Evolutionary conservation across 2,329 filamentous ascomycete species (phyloP), one percentile per base, ranked within the genome.

Genomic region (Colletotrichum somersetense): DNA sequence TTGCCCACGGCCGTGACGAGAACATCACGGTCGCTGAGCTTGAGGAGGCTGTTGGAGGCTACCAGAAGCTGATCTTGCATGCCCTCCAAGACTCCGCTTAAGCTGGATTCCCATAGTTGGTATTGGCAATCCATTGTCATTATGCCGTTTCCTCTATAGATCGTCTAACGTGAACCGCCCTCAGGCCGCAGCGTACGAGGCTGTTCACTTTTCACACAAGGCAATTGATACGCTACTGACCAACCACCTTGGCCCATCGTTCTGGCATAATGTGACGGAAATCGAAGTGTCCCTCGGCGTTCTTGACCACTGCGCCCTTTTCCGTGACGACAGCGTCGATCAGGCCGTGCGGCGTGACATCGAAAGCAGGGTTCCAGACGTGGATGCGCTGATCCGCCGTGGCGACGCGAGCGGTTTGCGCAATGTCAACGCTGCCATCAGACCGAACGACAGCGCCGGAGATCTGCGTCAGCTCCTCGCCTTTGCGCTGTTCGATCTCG

Each of bases 301-400:
- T 89, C 85, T 96, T 97, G 77, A 94, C 91, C 3, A 97, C 91
- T 10, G 95, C 93, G 0, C 96, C 96, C 77, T 92, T 91, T 83
- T 99, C 96, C 0, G 96, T 99, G 74, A 98, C 93, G 70, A 99
- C 92, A 2, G 93, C 95, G 81, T 99, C 96, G 75, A 99, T 98
- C 65, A 98, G 84, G 74, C 90, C 89, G 48, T 93, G 90, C 0
- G 96, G 96, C 12, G 96, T 99, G 44, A 99, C 93, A 79, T 99
- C 96, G 79, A 99, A 99, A 0, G 95, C 93, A 42, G 96, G 96
- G 80, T 99, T 99, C 95, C 96, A 99, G 11, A 98, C 95, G 52
- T 89, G 86, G 74, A 98, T 95, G 2, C 90, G 90, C 78, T 91
- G 89, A 74, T 91, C 88, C 0, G 96, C 96, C 63, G 94, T 96